Base-by-base conservation (phyloP, 768 basidiomycete species). In the Astraeus odoratus region DNA sequence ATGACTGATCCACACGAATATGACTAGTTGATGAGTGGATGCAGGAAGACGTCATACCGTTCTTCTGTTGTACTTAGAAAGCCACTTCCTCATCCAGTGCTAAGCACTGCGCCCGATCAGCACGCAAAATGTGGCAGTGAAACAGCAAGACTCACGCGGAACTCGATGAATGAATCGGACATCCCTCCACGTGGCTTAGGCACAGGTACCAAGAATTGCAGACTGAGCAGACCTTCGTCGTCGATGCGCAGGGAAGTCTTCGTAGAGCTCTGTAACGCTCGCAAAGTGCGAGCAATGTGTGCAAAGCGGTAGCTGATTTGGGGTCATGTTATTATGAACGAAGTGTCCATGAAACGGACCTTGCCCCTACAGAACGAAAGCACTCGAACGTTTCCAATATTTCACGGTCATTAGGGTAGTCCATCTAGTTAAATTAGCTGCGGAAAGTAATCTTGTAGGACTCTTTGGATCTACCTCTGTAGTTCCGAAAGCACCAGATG, bases 301-400 rank as follows among this genome's bases (percentile, higher is more conserved):
- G 70, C 65, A 48, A 88, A 85, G 25, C 82, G 80, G 65, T 96
- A 97, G 55, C 93, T 97, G 55, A 5, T 22, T 36, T 8, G 23
- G 40, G 33, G 30, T 35, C 1, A 27, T 19, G 2, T 29, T 31
- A 30, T 41, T 18, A 48, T 34, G 36, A 46, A 0, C 8, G 16
- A 4, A 34, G 19, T 4, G n/a, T 15, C 4, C 13, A 8, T 35
- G 42, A 20, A 38, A 44, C 69, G 37, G 50, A 92, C 92, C 81
- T 87, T 62, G 88, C 89, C 27, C 69, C 72, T 25, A 92, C 74
- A 6, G 68, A 66, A 27, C 72, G 68, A 9, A 63, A 69, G 60
- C 94, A 97, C 49, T 95, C 88, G 55, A 96, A 92, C 0, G 81
- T 78, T 63, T 96, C 92, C 24, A 97, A 73, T 0, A 98, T 87